These are phyloP conservation scores for Fusarium sp. DNA, from an alignment of 2,329 filamentous ascomycete species.

Conservation along the genomic window DNA sequence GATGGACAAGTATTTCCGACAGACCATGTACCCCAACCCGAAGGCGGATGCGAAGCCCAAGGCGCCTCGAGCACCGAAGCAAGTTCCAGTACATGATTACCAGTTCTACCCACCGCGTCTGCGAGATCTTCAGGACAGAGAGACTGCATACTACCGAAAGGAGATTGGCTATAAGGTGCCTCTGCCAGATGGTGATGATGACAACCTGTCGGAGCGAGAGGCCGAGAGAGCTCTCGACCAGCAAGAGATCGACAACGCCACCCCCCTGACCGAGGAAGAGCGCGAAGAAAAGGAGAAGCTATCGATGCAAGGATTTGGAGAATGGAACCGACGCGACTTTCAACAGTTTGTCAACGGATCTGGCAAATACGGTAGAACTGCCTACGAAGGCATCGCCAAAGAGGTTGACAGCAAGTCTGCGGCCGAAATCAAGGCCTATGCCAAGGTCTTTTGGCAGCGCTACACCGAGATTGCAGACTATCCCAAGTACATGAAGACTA, in stretches of 20 bases:
- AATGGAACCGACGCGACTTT: slow-evolving; percentile 98
- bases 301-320: slow-evolving; percentile 83
- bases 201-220: slow-evolving; percentile 84
- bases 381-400: slow-evolving; percentile 82
- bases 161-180: slow-evolving; percentile 96
- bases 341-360: slow-evolving; percentile 98
- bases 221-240: slow-evolving; percentile 88
- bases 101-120: slow-evolving; percentile 92
- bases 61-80: slow-evolving; percentile 93
- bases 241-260: slow-evolving; percentile 90
- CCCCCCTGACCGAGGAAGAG: slow-evolving; percentile 87
- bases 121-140: slow-evolving; percentile 89
- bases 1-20: slow-evolving; percentile 98
- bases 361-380: slow-evolving; percentile 86
- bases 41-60: slow-evolving; percentile 91
- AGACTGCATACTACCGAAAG: slow-evolving; percentile 95
- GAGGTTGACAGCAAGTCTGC: slow-evolving; percentile 92
- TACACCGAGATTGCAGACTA: slow-evolving; percentile 91
- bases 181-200: slow-evolving; percentile 85
- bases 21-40: slow-evolving; percentile 81
- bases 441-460: slow-evolving; percentile 95
- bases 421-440: slow-evolving; percentile 86
- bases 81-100: slow-evolving; percentile 91
- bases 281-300: slow-evolving; percentile 84
- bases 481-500: slow-evolving; percentile 84